Evolutionary conservation across 495 filamentous ascomycete species (phyloP).

Genomic region (Lophium mytilinum): DNA sequence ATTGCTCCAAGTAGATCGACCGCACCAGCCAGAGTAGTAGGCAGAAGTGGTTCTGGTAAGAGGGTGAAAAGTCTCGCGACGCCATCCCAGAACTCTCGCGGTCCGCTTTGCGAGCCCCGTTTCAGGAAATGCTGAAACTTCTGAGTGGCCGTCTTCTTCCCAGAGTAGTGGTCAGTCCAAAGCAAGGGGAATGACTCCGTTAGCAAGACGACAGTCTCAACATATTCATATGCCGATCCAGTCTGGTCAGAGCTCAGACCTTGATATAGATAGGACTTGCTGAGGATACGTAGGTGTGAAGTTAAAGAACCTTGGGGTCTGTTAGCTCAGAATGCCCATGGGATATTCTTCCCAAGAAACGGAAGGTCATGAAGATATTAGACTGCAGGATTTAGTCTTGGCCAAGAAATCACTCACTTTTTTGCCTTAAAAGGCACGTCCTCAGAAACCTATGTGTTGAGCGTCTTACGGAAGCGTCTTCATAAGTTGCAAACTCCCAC

Average conservation of each 20-base stretch:
- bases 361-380: no score
- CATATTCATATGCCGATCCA: slow-evolving; percentile 62
- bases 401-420: slow-evolving; percentile 17
- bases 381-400: no score
- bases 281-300: slow-evolving; percentile 50
- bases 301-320: background rate
- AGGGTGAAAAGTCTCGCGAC: slow-evolving; percentile 50
- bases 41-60: slow-evolving; percentile 49
- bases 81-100: slow-evolving; percentile 61
- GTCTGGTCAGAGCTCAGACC: slow-evolving; percentile 59
- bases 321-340: background rate
- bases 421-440: slow-evolving; percentile 36
- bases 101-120: slow-evolving; percentile 69
- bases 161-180: slow-evolving; percentile 63
- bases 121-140: slow-evolving; percentile 66
- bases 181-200: slow-evolving; percentile 56
- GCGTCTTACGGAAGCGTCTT: slow-evolving; percentile 65
- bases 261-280: slow-evolving; percentile 58
- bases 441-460: slow-evolving; percentile 60
- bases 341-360: no score
- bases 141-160: slow-evolving; percentile 57
- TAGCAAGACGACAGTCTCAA: slow-evolving; percentile 53
- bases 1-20: slow-evolving; percentile 54
- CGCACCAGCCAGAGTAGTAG: slow-evolving; percentile 41
- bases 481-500: slow-evolving; percentile 63